Percentiles rank a stretch among this genome's conserved stretches.
Conservation (phyloP, 2,329 filamentous ascomycete genomes). For the Claviceps sp. region DNA sequence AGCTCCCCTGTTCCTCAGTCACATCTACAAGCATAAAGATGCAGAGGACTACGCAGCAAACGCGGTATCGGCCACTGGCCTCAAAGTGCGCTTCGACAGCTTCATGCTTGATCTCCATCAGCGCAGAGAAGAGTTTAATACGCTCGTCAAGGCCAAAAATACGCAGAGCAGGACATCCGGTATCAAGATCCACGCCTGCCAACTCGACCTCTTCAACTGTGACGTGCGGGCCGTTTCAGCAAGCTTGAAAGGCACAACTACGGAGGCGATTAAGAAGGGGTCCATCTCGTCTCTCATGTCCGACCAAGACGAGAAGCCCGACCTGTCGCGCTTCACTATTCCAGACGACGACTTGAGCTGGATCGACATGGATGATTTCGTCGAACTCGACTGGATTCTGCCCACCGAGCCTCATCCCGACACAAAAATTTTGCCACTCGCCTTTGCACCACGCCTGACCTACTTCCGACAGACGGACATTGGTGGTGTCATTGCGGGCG, state of each 20-base stretch:
- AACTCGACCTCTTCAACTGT: constrained; percentile 80
- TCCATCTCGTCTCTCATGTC: constrained; percentile 36
- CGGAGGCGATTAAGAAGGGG: constrained; percentile 58
- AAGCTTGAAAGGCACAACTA: constrained; percentile 67
- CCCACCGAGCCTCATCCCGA: constrained; percentile 82
- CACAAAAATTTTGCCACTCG: constrained; percentile 86
- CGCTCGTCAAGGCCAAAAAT: constrained; percentile 61
- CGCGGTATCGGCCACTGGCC: constrained; percentile 79
- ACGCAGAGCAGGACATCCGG: constrained; percentile 72
- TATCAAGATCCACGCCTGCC: constrained; percentile 91
- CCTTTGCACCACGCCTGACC: constrained; percentile 85
- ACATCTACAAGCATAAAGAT: constrained; percentile 98
- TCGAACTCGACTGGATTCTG: constrained; percentile 92
- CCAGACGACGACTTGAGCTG: constrained; percentile 90
- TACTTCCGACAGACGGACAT: constrained; percentile 98
- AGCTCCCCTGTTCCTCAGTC: constrained; percentile 85
- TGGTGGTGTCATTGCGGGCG: constrained; percentile 62
- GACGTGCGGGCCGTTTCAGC: constrained; percentile 91
- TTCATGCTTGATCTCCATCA: constrained; percentile 97
- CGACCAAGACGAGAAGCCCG: constrained; percentile 45
- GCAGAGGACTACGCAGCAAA: constrained; percentile 67
- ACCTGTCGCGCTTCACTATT: constrained; percentile 84
- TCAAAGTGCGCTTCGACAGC: constrained; percentile 91
- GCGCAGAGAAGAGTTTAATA: constrained; percentile 80
- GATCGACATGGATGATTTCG: constrained; percentile 99